A percentile compares a stretch with the other conserved stretches of the same genome.
Conservation (phyloP, 345 rosid species). For the Geranium rotundifolium region DNA sequence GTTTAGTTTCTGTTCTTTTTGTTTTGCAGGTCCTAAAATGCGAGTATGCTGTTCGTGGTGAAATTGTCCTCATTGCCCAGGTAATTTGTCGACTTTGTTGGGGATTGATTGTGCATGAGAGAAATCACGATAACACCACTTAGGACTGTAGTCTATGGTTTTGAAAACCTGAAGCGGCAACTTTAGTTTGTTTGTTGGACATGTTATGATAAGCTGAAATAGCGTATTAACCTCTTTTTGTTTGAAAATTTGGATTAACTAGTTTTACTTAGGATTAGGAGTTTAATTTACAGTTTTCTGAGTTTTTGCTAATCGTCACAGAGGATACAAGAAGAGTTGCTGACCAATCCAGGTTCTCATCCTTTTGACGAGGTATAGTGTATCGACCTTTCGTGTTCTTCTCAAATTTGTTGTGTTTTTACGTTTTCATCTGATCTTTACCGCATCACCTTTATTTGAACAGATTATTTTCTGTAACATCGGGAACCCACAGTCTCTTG, state of each 20-base stretch:
- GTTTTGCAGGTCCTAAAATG: constrained; percentile 56
- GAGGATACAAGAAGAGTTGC: constrained; percentile 67
- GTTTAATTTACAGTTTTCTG: neutral
- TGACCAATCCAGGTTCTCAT: constrained; percentile 49
- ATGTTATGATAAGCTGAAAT: too few relatives aligned
- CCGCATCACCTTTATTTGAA: neutral
- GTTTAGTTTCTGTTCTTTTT: neutral
- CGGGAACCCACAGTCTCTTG: constrained; percentile 95
- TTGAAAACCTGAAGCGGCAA: neutral
- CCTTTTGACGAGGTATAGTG: constrained; percentile 73
- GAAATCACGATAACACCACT: neutral
- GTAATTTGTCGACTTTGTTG: constrained; percentile 19
- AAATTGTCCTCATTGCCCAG: constrained; percentile 86
- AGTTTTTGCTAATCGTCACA: constrained; percentile 15
- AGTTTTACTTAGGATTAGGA: neutral
- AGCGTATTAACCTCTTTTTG: too few relatives aligned
- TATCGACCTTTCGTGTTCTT: neutral
- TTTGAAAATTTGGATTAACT: neutral
- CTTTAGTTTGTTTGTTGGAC: too few relatives aligned
- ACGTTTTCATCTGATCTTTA: neutral
- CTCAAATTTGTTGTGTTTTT: neutral
- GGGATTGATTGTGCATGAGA: neutral
- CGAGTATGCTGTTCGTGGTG: constrained; percentile 97
- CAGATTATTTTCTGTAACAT: constrained; percentile 91
- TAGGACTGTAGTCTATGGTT: neutral